phyloP scores from a whole-genome alignment of 371 early-diverging fungal species.

The Rhizopus arrhizus region DNA sequence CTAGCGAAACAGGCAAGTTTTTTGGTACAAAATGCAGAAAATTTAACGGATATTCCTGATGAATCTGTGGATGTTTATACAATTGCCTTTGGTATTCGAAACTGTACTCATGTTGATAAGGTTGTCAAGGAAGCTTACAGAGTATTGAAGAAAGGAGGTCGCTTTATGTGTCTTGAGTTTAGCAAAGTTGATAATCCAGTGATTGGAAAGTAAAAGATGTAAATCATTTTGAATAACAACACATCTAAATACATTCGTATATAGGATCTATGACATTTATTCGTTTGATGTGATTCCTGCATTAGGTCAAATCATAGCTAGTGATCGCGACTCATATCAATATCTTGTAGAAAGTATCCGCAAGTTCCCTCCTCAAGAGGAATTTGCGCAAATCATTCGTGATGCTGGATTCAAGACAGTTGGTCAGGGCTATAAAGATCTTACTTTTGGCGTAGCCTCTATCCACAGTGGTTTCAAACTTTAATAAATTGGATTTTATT shows the following conservation, averaged over 20 bases:
- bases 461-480: conserved; percentile 94
- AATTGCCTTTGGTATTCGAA: conserved; percentile 96
- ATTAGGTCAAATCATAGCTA: conserved; percentile 87
- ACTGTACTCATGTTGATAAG: conserved; percentile 89
- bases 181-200: conserved; percentile 87
- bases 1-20: conserved; percentile 66
- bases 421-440: conserved; percentile 90
- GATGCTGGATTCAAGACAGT: conserved; percentile 90
- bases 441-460: conserved; percentile 96
- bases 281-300: conserved; percentile 94
- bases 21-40: conserved; percentile 90
- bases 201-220: conserved; percentile 41
- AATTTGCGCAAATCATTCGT: conserved; percentile 89
- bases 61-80: conserved; percentile 90
- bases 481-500: conserved; percentile 20
- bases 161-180: conserved; percentile 96
- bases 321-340: conserved; percentile 92
- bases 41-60: conserved; percentile 73
- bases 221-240: no score
- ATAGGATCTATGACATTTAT: conserved; percentile 85
- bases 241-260: no score
- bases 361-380: conserved; percentile 89
- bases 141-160: conserved; percentile 92
- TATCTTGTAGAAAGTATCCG: conserved; percentile 98
- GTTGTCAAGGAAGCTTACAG: conserved; percentile 91